phyloP scores from a whole-genome alignment of 2,329 filamentous ascomycete species.

The Nigrospora oryzae region DNA sequence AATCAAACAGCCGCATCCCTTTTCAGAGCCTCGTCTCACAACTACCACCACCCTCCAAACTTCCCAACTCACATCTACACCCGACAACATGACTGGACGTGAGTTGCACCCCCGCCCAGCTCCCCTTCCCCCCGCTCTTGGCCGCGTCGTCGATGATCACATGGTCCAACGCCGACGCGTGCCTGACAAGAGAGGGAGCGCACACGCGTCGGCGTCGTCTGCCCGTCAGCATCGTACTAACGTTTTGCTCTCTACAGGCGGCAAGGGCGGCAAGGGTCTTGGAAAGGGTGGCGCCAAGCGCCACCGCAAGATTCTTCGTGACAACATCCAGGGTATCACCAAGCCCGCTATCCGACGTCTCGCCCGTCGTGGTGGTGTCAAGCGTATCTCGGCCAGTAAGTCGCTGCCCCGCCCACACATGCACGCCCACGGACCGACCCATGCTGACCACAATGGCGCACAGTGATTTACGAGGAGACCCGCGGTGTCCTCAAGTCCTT shows the following conservation, averaged over 20 bases:
- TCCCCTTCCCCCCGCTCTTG: neutral
- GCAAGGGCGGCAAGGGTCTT: slow-evolving; percentile 95
- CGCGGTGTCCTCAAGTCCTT: slow-evolving; percentile 77
- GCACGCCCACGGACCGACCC: slow-evolving; percentile 9
- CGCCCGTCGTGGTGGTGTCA: slow-evolving; percentile 97
- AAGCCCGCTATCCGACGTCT: slow-evolving; percentile 98
- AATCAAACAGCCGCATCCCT: slow-evolving; percentile 13
- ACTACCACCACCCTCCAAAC: slow-evolving; percentile 3
- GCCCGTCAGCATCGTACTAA: slow-evolving; percentile 6
- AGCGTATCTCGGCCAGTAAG: slow-evolving; percentile 96
- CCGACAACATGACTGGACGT: slow-evolving; percentile 64
- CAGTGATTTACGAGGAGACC: slow-evolving; percentile 77
- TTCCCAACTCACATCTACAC: slow-evolving; percentile 13
- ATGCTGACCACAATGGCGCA: slow-evolving; percentile 7
- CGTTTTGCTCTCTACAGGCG: slow-evolving; percentile 46
- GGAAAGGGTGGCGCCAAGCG: slow-evolving; percentile 98
- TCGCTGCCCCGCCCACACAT: slow-evolving; percentile 10
- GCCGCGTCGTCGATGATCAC: slow-evolving; percentile 1
- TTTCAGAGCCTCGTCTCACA: slow-evolving; percentile 12
- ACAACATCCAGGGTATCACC: slow-evolving; percentile 99
- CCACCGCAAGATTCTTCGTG: slow-evolving; percentile 97
- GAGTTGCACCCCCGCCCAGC: slow-evolving; percentile 38
- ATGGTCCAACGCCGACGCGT: neutral
- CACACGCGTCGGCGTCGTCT: neutral
- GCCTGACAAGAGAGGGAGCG: neutral